A percentile compares a stretch with the other conserved stretches of the same genome.
phyloP scores from a whole-genome alignment of 148 eudicot species.

The Rhododendron kiyosumense region DNA sequence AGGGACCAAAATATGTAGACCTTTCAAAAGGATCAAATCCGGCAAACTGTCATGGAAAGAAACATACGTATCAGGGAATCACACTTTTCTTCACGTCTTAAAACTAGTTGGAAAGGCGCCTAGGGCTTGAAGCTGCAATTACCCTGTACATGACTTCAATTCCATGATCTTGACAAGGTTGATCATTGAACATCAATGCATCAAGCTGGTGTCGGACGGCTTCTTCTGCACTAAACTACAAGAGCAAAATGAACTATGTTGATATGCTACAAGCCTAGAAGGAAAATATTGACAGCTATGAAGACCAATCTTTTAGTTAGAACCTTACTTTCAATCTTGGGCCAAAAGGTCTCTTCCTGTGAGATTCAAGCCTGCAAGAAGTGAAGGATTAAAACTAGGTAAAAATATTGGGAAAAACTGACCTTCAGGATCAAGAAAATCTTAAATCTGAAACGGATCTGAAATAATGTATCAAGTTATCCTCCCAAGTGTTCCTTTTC shows the following conservation, averaged over 20 bases:
- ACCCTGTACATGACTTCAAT: constrained; percentile 98
- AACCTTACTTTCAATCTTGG: constrained; percentile 71
- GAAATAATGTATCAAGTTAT: neutral
- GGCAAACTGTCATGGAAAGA: constrained; percentile 58
- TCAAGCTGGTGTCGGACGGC: constrained; percentile 84
- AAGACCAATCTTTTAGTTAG: neutral
- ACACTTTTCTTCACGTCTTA: neutral
- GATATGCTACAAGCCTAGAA: neutral
- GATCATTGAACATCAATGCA: constrained; percentile 90
- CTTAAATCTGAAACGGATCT: neutral
- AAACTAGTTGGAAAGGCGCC: constrained; percentile 5
- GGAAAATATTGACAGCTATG: neutral
- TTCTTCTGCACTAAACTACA: constrained; percentile 97
- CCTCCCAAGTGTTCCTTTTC: neutral
- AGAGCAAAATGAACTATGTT: constrained; percentile 1
- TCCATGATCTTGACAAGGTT: constrained; percentile 88
- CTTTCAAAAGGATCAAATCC: constrained; percentile 98
- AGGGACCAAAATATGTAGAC: constrained; percentile 93
- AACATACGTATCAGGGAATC: neutral
- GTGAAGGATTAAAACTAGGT: neutral
- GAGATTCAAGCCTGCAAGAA: constrained; percentile 78
- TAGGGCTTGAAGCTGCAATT: constrained; percentile 6
- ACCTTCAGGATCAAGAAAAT: neutral
- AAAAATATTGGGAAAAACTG: neutral
- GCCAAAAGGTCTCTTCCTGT: constrained; percentile 76